phyloP scores from a whole-genome alignment of 2,329 filamentous ascomycete genomes.

The Colletotrichum noveboracense region DNA sequence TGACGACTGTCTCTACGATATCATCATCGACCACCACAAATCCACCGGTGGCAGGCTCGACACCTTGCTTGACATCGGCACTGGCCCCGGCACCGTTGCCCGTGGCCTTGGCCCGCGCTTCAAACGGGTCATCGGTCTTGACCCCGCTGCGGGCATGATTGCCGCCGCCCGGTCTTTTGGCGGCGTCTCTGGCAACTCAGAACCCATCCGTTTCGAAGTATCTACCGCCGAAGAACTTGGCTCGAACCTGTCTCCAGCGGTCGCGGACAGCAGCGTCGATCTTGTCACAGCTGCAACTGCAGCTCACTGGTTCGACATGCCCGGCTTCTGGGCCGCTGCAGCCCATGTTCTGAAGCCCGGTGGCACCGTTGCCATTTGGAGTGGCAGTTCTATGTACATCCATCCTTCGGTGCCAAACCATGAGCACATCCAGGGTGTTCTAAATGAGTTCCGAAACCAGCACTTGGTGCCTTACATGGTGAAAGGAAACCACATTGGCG shows the following conservation, averaged over 20 bases:
- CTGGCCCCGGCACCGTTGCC: slow-evolving; percentile 58
- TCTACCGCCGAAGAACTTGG: slow-evolving; percentile 50
- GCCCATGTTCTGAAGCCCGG: slow-evolving; percentile 52
- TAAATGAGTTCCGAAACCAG: slow-evolving; percentile 41
- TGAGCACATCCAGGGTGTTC: slow-evolving; percentile 42
- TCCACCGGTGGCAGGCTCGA: slow-evolving; percentile 47
- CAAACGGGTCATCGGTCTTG: slow-evolving; percentile 50
- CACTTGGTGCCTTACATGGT: slow-evolving; percentile 41
- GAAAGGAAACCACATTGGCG: slow-evolving; percentile 46
- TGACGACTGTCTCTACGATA: slow-evolving; percentile 48
- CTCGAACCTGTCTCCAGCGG: slow-evolving; percentile 26
- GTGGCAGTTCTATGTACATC: slow-evolving; percentile 31
- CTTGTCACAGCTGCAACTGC: slow-evolving; percentile 55
- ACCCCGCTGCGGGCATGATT: slow-evolving; percentile 61
- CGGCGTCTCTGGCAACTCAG: slow-evolving; percentile 29
- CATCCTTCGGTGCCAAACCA: slow-evolving; percentile 41
- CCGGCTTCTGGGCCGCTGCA: slow-evolving; percentile 52
- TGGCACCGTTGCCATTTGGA: slow-evolving; percentile 61
- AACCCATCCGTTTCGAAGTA: slow-evolving; percentile 44
- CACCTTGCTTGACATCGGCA: slow-evolving; percentile 59
- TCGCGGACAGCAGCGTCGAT: slow-evolving; percentile 45
- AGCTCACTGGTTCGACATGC: slow-evolving; percentile 65
- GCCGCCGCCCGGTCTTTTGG: slow-evolving; percentile 43
- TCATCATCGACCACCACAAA: slow-evolving; percentile 50
- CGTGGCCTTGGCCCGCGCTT: slow-evolving; percentile 53